Percentiles rank a stretch among this genome's conserved stretches.
Evolutionary conservation across 192 early-diverging fungal species (phyloP).

Genomic region (Mortierella claussenii): DNA sequence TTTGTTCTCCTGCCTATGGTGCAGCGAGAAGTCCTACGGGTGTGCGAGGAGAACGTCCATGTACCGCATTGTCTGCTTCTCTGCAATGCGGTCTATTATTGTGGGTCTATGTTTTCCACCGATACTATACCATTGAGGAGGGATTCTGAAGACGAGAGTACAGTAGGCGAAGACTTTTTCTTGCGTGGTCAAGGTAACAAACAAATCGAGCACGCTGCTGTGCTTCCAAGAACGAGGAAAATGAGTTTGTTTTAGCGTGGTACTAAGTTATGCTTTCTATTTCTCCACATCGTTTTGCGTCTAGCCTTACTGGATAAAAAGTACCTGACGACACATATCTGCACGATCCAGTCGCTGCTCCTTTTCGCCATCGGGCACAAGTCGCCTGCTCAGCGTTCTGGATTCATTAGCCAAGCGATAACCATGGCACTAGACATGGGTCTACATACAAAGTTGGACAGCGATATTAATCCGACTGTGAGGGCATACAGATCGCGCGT

Average conservation of each 20-base stretch:
- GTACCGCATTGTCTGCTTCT: conserved; percentile 44
- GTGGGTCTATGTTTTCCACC: conserved; percentile 24
- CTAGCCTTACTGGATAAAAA: conserved; percentile 44
- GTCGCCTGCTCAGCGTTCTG: conserved; percentile 45
- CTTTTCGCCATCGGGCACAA: conserved; percentile 52
- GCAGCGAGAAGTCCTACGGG: conserved; percentile 27
- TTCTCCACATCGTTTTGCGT: not conserved
- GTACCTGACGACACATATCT: conserved; percentile 50
- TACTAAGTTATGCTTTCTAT: not conserved
- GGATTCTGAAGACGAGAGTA: conserved; percentile 34
- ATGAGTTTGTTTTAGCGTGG: not conserved
- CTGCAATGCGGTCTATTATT: conserved; percentile 50
- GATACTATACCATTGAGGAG: conserved; percentile 25
- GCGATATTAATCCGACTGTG: conserved; percentile 2
- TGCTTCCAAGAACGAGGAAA: not conserved
- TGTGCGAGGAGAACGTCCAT: conserved; percentile 49
- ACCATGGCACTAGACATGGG: conserved; percentile 52
- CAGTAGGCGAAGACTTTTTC: conserved; percentile 44
- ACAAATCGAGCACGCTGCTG: not conserved
- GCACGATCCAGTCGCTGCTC: conserved; percentile 40
- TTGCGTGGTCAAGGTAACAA: conserved; percentile 44
- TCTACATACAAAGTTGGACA: conserved; percentile 29
- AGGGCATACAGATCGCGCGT: conserved; percentile 37
- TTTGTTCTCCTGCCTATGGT: conserved; percentile 41
- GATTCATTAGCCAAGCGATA: conserved; percentile 47